Evolutionary conservation across 2,329 filamentous ascomycete genomes (phyloP), one percentile per base, ranked within the genome.

Genomic region (Thermothelomyces thermophilus): DNA sequence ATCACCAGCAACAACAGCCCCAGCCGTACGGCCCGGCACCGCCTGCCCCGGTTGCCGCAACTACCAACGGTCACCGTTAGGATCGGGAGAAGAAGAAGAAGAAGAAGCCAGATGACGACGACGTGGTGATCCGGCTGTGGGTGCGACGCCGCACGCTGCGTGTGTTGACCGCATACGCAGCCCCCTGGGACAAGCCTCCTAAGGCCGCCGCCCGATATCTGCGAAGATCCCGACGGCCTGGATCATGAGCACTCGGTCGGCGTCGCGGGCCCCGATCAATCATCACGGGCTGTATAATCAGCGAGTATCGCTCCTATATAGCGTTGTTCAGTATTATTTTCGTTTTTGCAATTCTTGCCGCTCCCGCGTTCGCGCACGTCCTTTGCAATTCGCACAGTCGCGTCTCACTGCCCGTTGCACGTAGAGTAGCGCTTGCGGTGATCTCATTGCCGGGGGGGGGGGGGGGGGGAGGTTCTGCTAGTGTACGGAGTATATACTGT

Each of bases 11-110:
- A 6, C 33, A 35, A 6, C 33, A 54, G 39, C 63, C 65, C 41
- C 60, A 54, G 36, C 62, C 66, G 37, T 53, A 55, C 39, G 50
- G 53, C 17, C 55, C 73, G 14, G 73, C 76, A 58, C 74, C 73
- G 41, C 60, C 64, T n/a, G 50, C 53, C n/a, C 44, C 54, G 28
- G 52, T 44, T 5, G 42, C 58, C 9, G 44, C 55, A 8, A 62
- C 67, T 10, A 68, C 68, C 54, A 75, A 76, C 56, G 73, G 73
- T 57, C 57, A 59, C 41, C 56, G 47, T 37, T 65, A 57, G 57
- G 34, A 14, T n/a, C 35, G 30, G n/a, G 31, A 34, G n/a, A 34
- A 34, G 17, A n/a, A 20, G 8, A 36, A 3, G 3, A 36, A n/a
- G 33, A n/a, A 35, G 33, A n/a, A 35, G n/a, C 33, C 33, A 35